These are phyloP conservation scores for Xylaria longipes DNA, from an alignment of 495 filamentous ascomycete species.

Conservation along the genomic window DNA sequence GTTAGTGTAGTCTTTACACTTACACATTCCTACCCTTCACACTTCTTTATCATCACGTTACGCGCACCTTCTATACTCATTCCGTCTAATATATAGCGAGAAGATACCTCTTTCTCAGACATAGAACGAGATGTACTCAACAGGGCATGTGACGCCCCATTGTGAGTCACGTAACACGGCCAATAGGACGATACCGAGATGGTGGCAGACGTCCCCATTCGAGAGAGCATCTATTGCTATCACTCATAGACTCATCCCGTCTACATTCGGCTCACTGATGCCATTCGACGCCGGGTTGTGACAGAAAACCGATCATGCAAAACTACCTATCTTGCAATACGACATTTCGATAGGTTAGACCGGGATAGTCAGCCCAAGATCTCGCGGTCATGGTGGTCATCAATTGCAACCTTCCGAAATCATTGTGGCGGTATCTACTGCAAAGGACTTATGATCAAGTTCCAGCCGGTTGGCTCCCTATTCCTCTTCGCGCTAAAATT, in stretches of 20 bases:
- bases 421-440: not conserved
- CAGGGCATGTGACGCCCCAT: not conserved
- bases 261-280: not conserved
- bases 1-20: not conserved
- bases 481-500: not conserved
- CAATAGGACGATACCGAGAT: not conserved
- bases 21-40: not conserved
- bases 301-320: not conserved
- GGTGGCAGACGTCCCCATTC: not conserved
- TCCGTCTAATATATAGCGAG: not conserved
- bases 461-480: not conserved
- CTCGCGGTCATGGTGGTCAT: conserved; percentile 7
- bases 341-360: not conserved
- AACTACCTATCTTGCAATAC: not conserved
- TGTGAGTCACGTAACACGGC: not conserved
- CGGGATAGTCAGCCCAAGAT: not conserved
- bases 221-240: not conserved
- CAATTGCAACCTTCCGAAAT: not conserved
- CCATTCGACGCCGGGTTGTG: not conserved
- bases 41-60: not conserved
- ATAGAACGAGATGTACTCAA: not conserved
- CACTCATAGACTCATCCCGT: not conserved
- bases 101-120: not conserved
- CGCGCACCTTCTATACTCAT: not conserved
- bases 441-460: not conserved